These are phyloP conservation scores for Lentinus tigrinus DNA, from an alignment of 768 basidiomycete species.

Conservation along the genomic window DNA sequence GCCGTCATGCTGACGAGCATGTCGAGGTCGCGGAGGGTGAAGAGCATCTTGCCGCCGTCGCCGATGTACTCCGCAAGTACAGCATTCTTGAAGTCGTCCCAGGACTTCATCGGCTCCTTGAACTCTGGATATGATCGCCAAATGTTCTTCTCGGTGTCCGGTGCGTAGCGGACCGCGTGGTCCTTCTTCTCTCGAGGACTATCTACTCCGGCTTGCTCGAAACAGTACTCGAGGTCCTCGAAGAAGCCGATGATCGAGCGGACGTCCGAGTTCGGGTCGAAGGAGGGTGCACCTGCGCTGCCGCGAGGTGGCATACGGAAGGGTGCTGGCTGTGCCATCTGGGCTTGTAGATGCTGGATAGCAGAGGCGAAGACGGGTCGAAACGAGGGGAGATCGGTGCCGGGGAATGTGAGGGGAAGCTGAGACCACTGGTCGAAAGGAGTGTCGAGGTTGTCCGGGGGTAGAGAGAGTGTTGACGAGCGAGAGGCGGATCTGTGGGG, in stretches of 20 bases:
- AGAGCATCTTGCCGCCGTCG: conserved; percentile 15
- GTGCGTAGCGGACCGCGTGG: conserved; percentile 7
- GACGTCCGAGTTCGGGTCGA: background rate
- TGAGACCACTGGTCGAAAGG: background rate
- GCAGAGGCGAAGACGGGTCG: background rate
- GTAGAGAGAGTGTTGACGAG: background rate
- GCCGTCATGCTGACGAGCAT: conserved; percentile 20
- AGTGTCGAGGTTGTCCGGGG: background rate
- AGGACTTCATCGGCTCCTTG: conserved; percentile 3
- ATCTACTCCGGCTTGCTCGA: background rate
- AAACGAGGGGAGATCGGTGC: background rate
- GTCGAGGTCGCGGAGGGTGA: conserved; percentile 23
- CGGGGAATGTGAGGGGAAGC: background rate
- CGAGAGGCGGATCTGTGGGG: background rate
- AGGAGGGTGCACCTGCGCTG: conserved; percentile 2
- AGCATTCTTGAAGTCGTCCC: conserved; percentile 22
- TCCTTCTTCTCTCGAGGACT: background rate
- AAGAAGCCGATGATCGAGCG: conserved; percentile 13
- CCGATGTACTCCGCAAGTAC: conserved; percentile 27
- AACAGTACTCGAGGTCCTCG: conserved; percentile 6
- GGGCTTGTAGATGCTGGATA: background rate
- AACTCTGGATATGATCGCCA: background rate
- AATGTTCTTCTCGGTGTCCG: background rate
- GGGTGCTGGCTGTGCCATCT: background rate
- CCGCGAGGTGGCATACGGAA: conserved; percentile 9